Percentiles rank a stretch among this genome's conserved stretches.
phyloP scores from a whole-genome alignment of 139 green algal species.

The Haematococcus lacustris region DNA sequence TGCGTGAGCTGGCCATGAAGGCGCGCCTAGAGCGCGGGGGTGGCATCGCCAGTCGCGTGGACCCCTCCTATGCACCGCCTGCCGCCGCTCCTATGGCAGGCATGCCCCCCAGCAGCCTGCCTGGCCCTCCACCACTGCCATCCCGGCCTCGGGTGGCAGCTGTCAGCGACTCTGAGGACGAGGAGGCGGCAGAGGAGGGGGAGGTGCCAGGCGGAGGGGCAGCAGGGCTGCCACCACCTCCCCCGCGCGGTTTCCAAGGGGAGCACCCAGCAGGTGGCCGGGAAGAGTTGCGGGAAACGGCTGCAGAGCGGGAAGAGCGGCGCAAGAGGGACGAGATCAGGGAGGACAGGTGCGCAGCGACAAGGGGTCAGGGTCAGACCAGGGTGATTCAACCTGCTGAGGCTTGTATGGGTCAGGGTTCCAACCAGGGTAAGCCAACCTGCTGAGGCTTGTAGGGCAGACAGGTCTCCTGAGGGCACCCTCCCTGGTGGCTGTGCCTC shows the following conservation, averaged over 20 bases:
- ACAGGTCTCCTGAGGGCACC: too few species aligned
- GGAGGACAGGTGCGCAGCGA: conserved; percentile 41
- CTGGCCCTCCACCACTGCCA: neutral
- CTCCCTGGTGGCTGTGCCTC: too few species aligned
- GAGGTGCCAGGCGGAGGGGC: neutral
- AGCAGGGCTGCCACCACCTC: neutral
- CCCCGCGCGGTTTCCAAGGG: neutral
- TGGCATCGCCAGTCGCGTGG: conserved; percentile 11
- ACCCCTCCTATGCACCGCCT: neutral
- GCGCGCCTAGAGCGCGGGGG: conserved; percentile 76
- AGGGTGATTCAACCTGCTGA: too few species aligned
- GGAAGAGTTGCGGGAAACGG: conserved; percentile 11
- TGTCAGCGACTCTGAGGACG: neutral
- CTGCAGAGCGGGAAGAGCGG: conserved; percentile 73
- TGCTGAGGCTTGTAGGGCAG: too few species aligned
- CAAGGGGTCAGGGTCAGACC: too few species aligned
- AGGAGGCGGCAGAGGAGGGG: neutral
- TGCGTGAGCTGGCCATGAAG: conserved; percentile 82
- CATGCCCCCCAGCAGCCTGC: neutral
- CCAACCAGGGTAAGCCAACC: too few species aligned
- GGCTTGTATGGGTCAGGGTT: too few species aligned
- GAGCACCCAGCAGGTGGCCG: neutral
- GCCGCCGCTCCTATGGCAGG: neutral
- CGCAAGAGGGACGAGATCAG: conserved; percentile 74
- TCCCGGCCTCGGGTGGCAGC: too few species aligned